Base-by-base conservation (phyloP, 257 asterid genomes). In the Nicotiana knightiana region DNA sequence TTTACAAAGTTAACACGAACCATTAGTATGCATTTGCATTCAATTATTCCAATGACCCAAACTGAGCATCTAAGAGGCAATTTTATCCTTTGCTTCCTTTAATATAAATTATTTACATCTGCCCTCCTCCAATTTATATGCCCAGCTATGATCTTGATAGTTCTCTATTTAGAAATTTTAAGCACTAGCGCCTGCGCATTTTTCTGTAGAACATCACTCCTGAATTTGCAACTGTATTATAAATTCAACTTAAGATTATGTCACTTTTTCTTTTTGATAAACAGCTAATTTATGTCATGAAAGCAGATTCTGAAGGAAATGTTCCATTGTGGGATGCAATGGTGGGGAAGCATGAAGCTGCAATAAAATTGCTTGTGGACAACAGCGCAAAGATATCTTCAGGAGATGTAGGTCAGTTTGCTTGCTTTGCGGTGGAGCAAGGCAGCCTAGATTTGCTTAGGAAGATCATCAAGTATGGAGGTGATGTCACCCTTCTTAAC, bases 291-390 rank as follows among this genome's bases (percentile, higher is more conserved):
- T 35, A 68, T 35, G 53, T 68, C 35, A 66, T 35, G 77, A 39
- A 5, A 85, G 86, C 93, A 91, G 97, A 94, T 89, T 86, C 91
- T 4, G 98, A 94, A 82, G 98, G 97, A 61, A 85, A 83, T 59
- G 96, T 93, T 78, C 96, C 98, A 5, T 81, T 93, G 16, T 91
- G 97, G 97, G 95, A 93, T 46, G 97, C 98, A 71, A 68, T 95
- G 66, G 51, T 87, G 84, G 93, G 89, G 58, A 84, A 87, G 83
- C 93, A 92, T 37, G 87, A 91, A 21, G 26, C 87, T 1, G 86
- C 89, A 39, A 86, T 90, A 39, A 89, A 86, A 81, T 37, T 86
- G 54, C 93, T 93, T 62, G 67, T 79, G 2, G 93, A 95, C 59
- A 92, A 91, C 30, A 91, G 93, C 26, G 97, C 97, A 2, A 86